Evolutionary conservation across 1,139 yeast species (phyloP).

Genomic region (Spathaspora sp.): DNA sequence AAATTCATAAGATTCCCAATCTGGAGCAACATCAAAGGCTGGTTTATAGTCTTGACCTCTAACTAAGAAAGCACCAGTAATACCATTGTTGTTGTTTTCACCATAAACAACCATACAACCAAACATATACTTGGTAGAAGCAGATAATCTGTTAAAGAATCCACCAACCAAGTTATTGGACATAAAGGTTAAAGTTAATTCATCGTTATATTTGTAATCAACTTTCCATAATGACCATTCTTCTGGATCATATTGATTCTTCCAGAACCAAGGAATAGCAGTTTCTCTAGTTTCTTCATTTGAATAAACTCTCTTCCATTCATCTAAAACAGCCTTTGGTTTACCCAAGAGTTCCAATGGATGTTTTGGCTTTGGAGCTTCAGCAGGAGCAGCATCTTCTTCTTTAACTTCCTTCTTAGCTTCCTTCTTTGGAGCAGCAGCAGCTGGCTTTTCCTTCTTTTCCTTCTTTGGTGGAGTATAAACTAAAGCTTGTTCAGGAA

Average conservation of each 20-base stretch:
- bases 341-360: constrained; percentile 84
- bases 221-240: constrained; percentile 97
- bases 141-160: constrained; percentile 93
- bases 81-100: constrained; percentile 97
- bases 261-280: constrained; percentile 98
- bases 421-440: constrained; percentile 19
- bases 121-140: constrained; percentile 89
- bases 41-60: constrained; percentile 91
- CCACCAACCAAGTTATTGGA: constrained; percentile 98
- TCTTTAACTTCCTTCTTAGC: constrained; percentile 35
- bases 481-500: constrained; percentile 65
- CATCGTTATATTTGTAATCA: constrained; percentile 96
- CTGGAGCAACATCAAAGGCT: constrained; percentile 98
- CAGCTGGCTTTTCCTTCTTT: constrained; percentile 42
- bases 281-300: constrained; percentile 94
- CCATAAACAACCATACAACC: constrained; percentile 95
- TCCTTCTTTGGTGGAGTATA: constrained; percentile 79
- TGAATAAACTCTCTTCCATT: constrained; percentile 96
- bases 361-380: constrained; percentile 77
- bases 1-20: constrained; percentile 74
- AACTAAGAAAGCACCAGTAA: constrained; percentile 88
- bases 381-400: constrained; percentile 43
- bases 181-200: constrained; percentile 95
- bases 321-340: constrained; percentile 73
- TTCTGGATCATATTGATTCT: constrained; percentile 78